These are phyloP conservation scores for Magnusiomyces suaveolens DNA, from an alignment of 1,139 yeast species.

Conservation along the genomic window DNA sequence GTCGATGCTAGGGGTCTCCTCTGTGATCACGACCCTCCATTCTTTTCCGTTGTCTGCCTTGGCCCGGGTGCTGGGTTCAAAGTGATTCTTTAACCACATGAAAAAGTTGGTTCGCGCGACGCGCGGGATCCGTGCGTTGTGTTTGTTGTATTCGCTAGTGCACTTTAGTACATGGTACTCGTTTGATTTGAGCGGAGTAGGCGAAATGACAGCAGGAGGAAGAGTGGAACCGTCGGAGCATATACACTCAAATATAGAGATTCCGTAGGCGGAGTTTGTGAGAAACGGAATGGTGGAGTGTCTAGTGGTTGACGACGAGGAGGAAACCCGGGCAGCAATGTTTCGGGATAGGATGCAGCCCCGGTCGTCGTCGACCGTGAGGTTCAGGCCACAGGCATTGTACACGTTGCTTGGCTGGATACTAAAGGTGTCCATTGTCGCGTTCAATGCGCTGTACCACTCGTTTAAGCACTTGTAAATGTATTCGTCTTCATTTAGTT, in stretches of 20 bases:
- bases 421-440: slow-evolving; percentile 2
- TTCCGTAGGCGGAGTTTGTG: not conserved
- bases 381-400: slow-evolving; percentile 4
- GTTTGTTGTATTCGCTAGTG: not conserved
- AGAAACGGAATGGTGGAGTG: not conserved
- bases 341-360: not conserved
- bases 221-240: slow-evolving; percentile 5
- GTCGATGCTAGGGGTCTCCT: not conserved
- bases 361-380: not conserved
- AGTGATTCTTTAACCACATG: slow-evolving; percentile 3
- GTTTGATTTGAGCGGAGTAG: not conserved
- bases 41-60: not conserved
- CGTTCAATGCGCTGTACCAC: slow-evolving; percentile 6
- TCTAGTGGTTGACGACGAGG: not conserved
- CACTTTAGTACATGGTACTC: not conserved
- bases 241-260: slow-evolving; percentile 5
- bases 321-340: not conserved
- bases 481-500: not conserved
- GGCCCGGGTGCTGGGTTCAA: slow-evolving; percentile 1
- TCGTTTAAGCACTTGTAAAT: not conserved
- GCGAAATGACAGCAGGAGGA: slow-evolving; percentile 1
- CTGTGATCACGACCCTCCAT: slow-evolving; percentile 5
- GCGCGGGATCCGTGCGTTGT: not conserved
- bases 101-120: not conserved
- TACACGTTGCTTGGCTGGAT: slow-evolving; percentile 4